These are phyloP conservation scores for Jaltomata sinuosa DNA, from an alignment of 257 asterid genomes.

Conservation along the genomic window DNA sequence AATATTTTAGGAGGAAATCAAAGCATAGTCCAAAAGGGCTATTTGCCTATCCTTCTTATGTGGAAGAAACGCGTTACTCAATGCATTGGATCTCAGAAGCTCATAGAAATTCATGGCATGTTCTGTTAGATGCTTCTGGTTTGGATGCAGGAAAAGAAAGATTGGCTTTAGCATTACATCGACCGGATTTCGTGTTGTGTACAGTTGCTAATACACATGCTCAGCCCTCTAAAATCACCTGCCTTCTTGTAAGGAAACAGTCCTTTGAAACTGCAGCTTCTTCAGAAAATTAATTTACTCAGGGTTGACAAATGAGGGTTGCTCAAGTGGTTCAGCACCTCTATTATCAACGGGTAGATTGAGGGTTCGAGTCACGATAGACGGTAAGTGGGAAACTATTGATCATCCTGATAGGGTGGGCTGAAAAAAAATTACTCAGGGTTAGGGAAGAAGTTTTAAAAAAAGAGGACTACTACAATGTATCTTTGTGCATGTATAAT, in stretches of 20 bases:
- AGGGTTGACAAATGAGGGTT: neutral
- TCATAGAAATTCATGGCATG: slow-evolving; percentile 67
- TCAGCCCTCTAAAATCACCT: slow-evolving; percentile 47
- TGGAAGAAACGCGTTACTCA: slow-evolving; percentile 36
- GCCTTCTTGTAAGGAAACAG: slow-evolving; percentile 53
- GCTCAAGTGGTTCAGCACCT: neutral
- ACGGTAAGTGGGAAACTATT: neutral
- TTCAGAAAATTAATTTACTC: slow-evolving; percentile 12
- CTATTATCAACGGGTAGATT: neutral
- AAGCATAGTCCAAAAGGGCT: slow-evolving; percentile 61
- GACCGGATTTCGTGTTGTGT: slow-evolving; percentile 63
- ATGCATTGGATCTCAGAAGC: slow-evolving; percentile 93
- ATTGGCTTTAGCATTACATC: slow-evolving; percentile 45
- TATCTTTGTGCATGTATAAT: neutral
- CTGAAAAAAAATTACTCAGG: neutral
- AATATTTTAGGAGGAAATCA: slow-evolving; percentile 60
- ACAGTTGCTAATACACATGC: slow-evolving; percentile 35
- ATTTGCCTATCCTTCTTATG: slow-evolving; percentile 47
- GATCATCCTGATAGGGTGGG: neutral
- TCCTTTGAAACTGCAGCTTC: slow-evolving; percentile 44
- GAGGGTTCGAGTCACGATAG: neutral
- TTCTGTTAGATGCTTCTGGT: slow-evolving; percentile 51
- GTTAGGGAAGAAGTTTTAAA: neutral
- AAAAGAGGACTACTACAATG: neutral
- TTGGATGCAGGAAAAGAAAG: slow-evolving; percentile 39